These are phyloP conservation scores for Linderniella brevidens DNA, from an alignment of 257 asterid species.

Conservation along the genomic window DNA sequence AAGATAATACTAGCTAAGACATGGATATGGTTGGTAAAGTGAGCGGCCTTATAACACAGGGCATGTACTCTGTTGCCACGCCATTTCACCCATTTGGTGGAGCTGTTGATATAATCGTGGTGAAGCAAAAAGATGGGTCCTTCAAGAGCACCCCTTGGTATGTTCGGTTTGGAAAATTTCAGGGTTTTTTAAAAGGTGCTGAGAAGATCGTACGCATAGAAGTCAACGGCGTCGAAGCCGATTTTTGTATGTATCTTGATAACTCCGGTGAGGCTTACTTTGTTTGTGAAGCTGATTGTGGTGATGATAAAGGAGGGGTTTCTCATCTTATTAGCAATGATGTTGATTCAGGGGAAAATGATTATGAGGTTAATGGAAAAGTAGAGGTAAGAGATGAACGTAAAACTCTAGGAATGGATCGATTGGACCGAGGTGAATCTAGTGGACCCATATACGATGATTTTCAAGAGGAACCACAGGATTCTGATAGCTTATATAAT, in stretches of 20 bases:
- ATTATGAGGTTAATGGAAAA: conserved; percentile 18
- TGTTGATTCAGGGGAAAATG: conserved; percentile 10
- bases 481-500: conserved; percentile 31
- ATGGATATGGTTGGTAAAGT: conserved; percentile 65
- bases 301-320: conserved; percentile 17
- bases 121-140: conserved; percentile 55
- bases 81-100: conserved; percentile 88
- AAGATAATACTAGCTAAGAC: conserved; percentile 20
- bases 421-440: conserved; percentile 36
- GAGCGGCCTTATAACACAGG: conserved; percentile 42
- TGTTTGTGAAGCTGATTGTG: conserved; percentile 31
- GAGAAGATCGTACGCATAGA: conserved; percentile 57
- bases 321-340: conserved; percentile 14
- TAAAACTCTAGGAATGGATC: conserved; percentile 26
- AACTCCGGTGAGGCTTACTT: conserved; percentile 72
- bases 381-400: conserved; percentile 39
- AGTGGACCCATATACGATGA: conserved; percentile 34
- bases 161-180: conserved; percentile 71
- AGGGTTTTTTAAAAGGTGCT: conserved; percentile 60
- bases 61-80: conserved; percentile 63
- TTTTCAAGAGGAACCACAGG: conserved; percentile 52
- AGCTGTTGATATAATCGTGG: conserved; percentile 69
- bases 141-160: conserved; percentile 75
- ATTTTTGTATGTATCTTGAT: conserved; percentile 62
- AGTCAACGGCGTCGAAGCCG: conserved; percentile 57